Evolutionary conservation across 1,284 basidiomycete genomes (phyloP), one percentile per base, ranked within the genome.

Genomic region (Clitocybe nebularis): DNA sequence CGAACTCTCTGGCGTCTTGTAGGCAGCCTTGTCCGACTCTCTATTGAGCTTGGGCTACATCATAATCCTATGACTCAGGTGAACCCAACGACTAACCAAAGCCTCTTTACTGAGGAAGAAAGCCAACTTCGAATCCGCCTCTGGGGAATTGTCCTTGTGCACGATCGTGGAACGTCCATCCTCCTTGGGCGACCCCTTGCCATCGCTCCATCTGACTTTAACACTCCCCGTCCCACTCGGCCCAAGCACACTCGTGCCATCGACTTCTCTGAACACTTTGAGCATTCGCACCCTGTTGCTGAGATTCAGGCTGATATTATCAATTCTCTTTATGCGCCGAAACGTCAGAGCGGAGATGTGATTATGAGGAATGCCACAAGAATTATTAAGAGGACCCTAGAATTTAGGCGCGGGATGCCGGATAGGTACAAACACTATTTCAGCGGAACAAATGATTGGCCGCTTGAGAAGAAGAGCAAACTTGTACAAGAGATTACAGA

Each of bases 271-370:
- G 83, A 85, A 49, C 84, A 89, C 55, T 89, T 88, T 56, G 69
- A 81, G 36, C 64, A 79, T 11, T 84, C 81, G 17, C 74, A 78
- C 33, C 79, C 81, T 10, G 71, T 89, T 39, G 80, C 81, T 14
- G 83, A 87, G 47, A 86, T 90, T 42, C 88, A 90, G 49, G 87
- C 86, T 2, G 87, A 90, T 50, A 87, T 90, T 46, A 84, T 90
- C 64, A 87, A 85, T 56, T 85, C 84, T 3, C 70, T 90, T 10
- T 90, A 90, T 58, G 73, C 79, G 3, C 86, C 88, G 0, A 78
- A 78, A 10, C 72, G 72, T 32, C 81, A 83, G 58, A 74, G 71
- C 19, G 74, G 72, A 0, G 83, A 87, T 49, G 67, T 74, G 4
- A 77, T 88, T 50, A 79, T 89, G 72, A 75, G 78, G 28, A 80